Percentiles rank a stretch among this genome's conserved stretches.
phyloP scores from a whole-genome alignment of 2,329 filamentous ascomycete species.

The Colletotrichum neosansevieriae region DNA sequence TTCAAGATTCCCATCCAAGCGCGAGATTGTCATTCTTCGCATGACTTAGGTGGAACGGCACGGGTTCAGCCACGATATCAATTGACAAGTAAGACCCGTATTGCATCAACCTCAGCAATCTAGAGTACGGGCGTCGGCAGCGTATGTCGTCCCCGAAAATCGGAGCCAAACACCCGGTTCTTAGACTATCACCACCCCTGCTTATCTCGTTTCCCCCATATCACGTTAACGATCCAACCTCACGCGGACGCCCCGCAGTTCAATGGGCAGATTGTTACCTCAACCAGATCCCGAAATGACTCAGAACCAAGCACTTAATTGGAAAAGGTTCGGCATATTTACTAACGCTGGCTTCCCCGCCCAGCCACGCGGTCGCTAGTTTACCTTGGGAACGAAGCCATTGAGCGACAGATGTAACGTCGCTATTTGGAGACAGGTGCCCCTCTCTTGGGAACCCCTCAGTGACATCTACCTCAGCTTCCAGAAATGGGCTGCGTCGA shows the following conservation, averaged over 20 bases:
- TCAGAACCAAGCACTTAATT: neutral
- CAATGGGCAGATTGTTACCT: constrained; percentile 14
- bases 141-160: constrained; percentile 5
- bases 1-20: no score
- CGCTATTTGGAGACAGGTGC: constrained; percentile 6
- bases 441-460: constrained; percentile 17
- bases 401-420: constrained; percentile 31
- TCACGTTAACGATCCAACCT: constrained; percentile 11
- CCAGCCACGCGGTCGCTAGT: no score
- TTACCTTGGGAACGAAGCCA: no score
- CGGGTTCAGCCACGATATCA: no score
- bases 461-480: neutral
- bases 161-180: neutral
- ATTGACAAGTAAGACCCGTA: neutral
- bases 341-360: no score
- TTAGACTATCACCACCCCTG: constrained; percentile 26
- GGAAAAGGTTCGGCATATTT: no score
- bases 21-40: no score
- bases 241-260: neutral
- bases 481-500: neutral
- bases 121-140: neutral
- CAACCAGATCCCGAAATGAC: constrained; percentile 3
- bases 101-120: neutral
- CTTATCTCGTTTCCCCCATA: constrained; percentile 28
- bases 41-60: neutral